These are phyloP conservation scores for Mercurialis annua DNA, from an alignment of 345 rosid genomes.

Conservation along the genomic window DNA sequence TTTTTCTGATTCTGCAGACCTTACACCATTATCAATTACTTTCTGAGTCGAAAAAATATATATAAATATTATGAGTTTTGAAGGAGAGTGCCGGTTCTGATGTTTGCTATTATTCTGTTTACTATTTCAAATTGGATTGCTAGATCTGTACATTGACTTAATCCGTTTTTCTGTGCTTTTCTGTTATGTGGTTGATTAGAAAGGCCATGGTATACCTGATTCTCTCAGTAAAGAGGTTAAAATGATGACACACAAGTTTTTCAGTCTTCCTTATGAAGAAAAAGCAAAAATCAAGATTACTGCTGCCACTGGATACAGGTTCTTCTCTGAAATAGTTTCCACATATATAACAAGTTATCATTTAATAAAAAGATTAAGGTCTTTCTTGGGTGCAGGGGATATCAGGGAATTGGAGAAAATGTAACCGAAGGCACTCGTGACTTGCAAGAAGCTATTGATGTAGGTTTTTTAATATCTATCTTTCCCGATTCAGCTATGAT, in stretches of 20 bases:
- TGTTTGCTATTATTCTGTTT: background rate
- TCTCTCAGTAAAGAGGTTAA: conserved; percentile 50
- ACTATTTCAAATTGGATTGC: background rate
- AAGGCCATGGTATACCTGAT: conserved; percentile 75
- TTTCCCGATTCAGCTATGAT: background rate
- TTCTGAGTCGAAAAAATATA: too few species aligned
- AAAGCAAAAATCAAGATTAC: conserved; percentile 71
- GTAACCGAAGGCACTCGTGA: conserved; percentile 79
- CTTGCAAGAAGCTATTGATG: conserved; percentile 84
- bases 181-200: conserved; percentile 41
- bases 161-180: background rate
- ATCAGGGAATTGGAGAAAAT: conserved; percentile 76
- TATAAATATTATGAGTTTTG: too few species aligned
- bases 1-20: too few species aligned
- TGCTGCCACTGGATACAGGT: conserved; percentile 77
- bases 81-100: background rate
- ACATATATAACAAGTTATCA: background rate
- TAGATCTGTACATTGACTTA: too few species aligned
- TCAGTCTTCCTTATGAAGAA: conserved; percentile 57
- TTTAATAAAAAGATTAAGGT: background rate
- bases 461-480: conserved; percentile 27
- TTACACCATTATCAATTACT: too few species aligned
- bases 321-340: background rate
- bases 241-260: conserved; percentile 44
- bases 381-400: conserved; percentile 62